Evolutionary conservation across 768 basidiomycete species (phyloP), one percentile per base, ranked within the genome.

Genomic region (Tulasnella sp.): DNA sequence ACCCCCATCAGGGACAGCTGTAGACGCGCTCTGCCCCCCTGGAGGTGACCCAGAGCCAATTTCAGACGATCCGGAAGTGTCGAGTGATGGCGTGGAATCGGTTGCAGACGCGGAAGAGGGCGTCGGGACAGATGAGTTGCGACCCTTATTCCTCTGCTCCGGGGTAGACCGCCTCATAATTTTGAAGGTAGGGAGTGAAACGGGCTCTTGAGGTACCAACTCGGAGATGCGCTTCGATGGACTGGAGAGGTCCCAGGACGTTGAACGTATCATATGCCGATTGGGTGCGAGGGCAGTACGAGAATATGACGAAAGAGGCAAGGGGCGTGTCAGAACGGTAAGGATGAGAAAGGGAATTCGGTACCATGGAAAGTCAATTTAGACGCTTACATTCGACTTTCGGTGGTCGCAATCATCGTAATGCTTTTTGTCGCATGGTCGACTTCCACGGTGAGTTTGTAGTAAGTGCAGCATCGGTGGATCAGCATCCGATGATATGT

Each of bases 401-500:
- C 94, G 10, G 85, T 9, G 2, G 91, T 90, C 24, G 86, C 84
- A 81, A 87, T 82, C 73, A 95, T 89, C 62, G 83, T 85, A 77
- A 95, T 92, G 74, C 84, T 87, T 85, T 94, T 95, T 81, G 88
- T 90, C 52, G 86, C 78, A 24, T 88, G 84, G 83, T 95, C 94
- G 71, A 85, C 89, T 83, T 95, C 94, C 4, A 92, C 92, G 0
- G 86, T 82, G n/a, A 95, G 87, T 83, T 87, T 91, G 85, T 96
- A 94, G 84, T 93, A 95, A 5, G 92, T 89, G 3, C 93, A 92
- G 83, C 94, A 96, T 82, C 94, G 91, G 84, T 95, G 94, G 31
- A 96, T 91, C 71, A 96, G 91, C 84, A 96, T 88, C 39, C 93
- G 91, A 84, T 96, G 94, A 85, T 95, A 96, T 44, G 94, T 90